Base-by-base conservation (phyloP, 306 rosid species). In the Medicago ruthenica region DNA sequence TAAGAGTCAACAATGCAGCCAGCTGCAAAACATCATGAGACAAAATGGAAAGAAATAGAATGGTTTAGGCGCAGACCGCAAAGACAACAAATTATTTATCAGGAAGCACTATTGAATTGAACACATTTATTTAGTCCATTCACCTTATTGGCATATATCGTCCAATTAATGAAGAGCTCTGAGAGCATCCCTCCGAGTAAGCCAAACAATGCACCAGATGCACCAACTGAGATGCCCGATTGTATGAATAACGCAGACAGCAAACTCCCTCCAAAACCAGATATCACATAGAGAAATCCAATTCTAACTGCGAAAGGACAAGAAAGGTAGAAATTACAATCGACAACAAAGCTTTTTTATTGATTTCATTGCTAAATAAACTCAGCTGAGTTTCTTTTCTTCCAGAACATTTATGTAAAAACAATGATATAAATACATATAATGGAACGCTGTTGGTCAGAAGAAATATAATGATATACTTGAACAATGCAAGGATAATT, bases 191-290 rank as follows among this genome's bases (percentile, higher is more conserved):
- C 93, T 66, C 98, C 98, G 2, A 90, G 81, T 66, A 92, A 87
- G 70, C 98, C 98, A 83, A 92, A 92, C 51, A 90, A 87, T 65
- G 96, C 98, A 67, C 98, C 98, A 5, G 98, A 92, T 78, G 98
- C 96, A 79, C 98, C 98, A 72, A 92, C 98, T 6, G 98, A 92
- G 51, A 92, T 90, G 16, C 86, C 88, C 40, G 78, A 60, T 77
- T 83, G 78, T 67, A 90, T 82, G 77, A 92, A 90, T 45, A 92
- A 84, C 59, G 94, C 81, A 4, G 98, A 92, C 67, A 89, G 71
- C 82, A 92, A 80, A 82, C 91, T 90, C 65, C 98, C 98, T 1
- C 98, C 94, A 70, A 88, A 90, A 74, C 98, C 98, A 22, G 96
- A 86, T 68, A 92, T 55, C 83, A 89, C 60, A 67, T 92, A 92